Percentiles rank a stretch among this genome's conserved stretches.
Conservation (phyloP, 2,329 filamentous ascomycete species). For the Neofusicoccum parvum region DNA sequence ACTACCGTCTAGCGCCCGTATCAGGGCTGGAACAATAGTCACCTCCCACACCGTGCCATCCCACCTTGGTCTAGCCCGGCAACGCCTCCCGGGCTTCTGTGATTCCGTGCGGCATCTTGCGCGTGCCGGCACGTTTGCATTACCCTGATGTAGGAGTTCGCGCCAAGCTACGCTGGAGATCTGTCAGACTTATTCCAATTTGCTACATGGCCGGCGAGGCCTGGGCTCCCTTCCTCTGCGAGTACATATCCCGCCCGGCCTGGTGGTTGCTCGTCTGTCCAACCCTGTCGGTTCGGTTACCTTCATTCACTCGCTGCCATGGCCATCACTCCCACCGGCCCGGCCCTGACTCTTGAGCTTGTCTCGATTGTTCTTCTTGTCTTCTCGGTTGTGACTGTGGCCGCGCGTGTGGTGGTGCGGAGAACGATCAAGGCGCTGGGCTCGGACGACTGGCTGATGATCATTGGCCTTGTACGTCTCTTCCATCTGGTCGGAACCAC, state of each 20-base stretch:
- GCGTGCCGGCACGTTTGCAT: too few relatives aligned
- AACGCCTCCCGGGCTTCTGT: too few relatives aligned
- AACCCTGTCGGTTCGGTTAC: neutral
- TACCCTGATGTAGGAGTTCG: too few relatives aligned
- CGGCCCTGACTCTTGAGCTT: neutral
- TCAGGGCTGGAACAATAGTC: too few relatives aligned
- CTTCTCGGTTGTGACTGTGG: constrained; percentile 1
- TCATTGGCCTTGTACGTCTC: constrained; percentile 3
- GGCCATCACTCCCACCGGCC: neutral
- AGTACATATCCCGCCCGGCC: neutral
- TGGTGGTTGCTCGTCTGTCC: neutral
- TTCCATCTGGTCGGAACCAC: too few relatives aligned
- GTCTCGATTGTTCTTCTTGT: neutral
- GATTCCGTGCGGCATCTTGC: too few relatives aligned
- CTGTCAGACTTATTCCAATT: neutral
- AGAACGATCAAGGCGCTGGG: constrained; percentile 1
- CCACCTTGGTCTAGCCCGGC: too few relatives aligned
- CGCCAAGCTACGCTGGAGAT: too few relatives aligned
- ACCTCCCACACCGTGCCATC: too few relatives aligned
- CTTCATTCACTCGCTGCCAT: neutral
- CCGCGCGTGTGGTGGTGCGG: neutral
- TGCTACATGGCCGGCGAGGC: too few relatives aligned
- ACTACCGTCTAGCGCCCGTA: too few relatives aligned
- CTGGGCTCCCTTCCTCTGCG: neutral
- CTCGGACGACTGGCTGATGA: constrained; percentile 6